These are phyloP conservation scores for Sporothrix dimorphospora DNA, from an alignment of 2,329 filamentous ascomycete genomes.

Conservation along the genomic window DNA sequence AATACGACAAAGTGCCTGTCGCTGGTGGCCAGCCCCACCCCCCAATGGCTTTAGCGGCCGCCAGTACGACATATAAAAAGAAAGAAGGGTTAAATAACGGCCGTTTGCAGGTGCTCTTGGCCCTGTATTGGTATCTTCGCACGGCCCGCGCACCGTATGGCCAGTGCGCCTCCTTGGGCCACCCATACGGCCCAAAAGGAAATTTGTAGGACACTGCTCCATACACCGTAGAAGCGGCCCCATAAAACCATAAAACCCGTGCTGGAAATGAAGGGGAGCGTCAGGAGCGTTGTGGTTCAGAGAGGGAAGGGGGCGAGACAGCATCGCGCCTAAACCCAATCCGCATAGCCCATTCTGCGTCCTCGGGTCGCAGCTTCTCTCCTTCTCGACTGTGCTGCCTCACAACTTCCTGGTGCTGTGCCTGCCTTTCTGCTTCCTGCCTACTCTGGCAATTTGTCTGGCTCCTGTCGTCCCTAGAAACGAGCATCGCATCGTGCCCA, in stretches of 20 bases:
- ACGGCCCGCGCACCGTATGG: conserved; percentile 21
- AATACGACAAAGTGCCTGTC: neutral
- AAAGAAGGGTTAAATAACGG: neutral
- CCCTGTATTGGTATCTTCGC: neutral
- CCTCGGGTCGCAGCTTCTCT: conserved; percentile 9
- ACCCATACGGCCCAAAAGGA: neutral
- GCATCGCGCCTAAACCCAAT: conserved; percentile 29
- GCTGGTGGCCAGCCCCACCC: neutral
- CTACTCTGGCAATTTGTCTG: neutral
- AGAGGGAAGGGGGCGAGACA: neutral
- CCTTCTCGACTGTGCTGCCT: neutral
- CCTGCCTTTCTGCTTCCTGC: conserved; percentile 15
- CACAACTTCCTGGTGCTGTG: conserved; percentile 4
- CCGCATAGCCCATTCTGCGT: neutral
- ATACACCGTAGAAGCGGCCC: conserved; percentile 14
- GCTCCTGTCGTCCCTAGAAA: conserved; percentile 17
- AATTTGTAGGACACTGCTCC: conserved; percentile 14
- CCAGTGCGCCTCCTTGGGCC: neutral
- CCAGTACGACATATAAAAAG: too few relatives aligned
- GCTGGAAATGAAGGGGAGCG: neutral
- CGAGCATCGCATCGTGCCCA: conserved; percentile 6
- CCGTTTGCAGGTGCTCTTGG: neutral
- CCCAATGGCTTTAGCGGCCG: neutral
- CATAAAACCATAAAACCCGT: neutral
- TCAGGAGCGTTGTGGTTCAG: neutral